Evolutionary conservation across 768 basidiomycete genomes (phyloP), one percentile per base, ranked within the genome.

Genomic region (Kondoa subrosea): DNA sequence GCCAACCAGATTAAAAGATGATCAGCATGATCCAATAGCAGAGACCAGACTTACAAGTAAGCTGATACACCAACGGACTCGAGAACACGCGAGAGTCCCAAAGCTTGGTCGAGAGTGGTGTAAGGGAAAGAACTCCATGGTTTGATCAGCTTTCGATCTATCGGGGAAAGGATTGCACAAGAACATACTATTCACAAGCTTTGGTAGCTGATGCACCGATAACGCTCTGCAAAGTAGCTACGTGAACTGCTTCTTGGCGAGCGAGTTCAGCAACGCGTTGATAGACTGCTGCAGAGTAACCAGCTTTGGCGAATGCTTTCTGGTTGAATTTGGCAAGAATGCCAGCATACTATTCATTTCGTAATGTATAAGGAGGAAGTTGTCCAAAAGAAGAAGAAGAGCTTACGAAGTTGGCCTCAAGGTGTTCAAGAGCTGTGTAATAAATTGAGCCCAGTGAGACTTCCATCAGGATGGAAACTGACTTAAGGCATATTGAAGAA

Each of bases 31-130:
- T 50, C 40, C 40, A 50, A 50, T 21, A 50, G 40, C 8, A 21
- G 12, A 50, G 40, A 8, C 8, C 40, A 80, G 75, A 79, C 78
- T 71, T 81, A 78, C 21, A 82, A 79, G 73, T 85, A 86, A 3
- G 84, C 84, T 4, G 82, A 80, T 21, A 67, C 60, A 12, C 77
- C 78, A 56, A 86, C 81, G 34, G 79, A 81, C 76, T 85, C 84
- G 34, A 87, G 76, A 30, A 80, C 76, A 57, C 78, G 77, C 29
- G 82, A 79, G 26, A 81, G 75, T 4, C 80, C 69, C 30, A 81
- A 21, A 50, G 40, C 40, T 21, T 50, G 12, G 21, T 8, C 8
- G 40, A 50, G 12, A 8, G 40, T 50, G 40, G 8, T 50, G 40
- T 50, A 8, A 8, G 40, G n/a, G n/a, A n/a, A n/a, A n/a, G n/a